Conservation (phyloP, 345 rosid species). For the Zanthoxylum bungeanum region DNA sequence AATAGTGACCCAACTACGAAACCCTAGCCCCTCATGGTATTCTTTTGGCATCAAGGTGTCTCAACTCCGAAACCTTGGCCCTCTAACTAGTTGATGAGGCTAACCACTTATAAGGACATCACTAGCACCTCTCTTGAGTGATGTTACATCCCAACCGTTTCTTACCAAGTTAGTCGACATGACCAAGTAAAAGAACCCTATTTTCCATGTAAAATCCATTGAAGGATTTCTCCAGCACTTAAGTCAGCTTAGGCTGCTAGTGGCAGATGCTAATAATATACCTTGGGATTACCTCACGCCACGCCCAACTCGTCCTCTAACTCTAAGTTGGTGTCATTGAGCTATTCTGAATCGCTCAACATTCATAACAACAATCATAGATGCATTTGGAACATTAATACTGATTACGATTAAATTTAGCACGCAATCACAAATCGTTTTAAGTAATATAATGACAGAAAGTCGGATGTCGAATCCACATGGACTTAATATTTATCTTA, state of each 20-base stretch:
- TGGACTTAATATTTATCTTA: no score
- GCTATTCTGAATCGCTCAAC: conserved; percentile 95
- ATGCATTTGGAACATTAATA: conserved; percentile 95
- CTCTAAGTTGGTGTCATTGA: conserved; percentile 91
- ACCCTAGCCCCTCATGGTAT: no score
- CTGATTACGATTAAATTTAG: no score
- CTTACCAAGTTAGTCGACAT: conserved; percentile 92
- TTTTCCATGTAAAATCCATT: conserved; percentile 89
- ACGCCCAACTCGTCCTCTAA: conserved; percentile 94
- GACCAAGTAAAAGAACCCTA: conserved; percentile 87
- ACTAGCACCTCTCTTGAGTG: no score
- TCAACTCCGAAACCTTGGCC: no score
- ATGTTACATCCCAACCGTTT: conserved; percentile 98
- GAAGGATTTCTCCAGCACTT: conserved; percentile 76
- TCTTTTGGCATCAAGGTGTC: no score
- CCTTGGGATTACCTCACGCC: conserved; percentile 79
- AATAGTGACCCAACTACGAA: no score
- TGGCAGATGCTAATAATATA: conserved; percentile 55
- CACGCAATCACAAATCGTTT: conserved; percentile 92
- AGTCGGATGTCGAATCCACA: no score
- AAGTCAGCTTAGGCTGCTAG: conserved; percentile 60
- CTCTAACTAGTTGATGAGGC: no score
- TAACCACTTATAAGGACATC: no score
- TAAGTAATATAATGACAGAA: conserved; percentile 71
- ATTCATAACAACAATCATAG: conserved; percentile 98